Evolutionary conservation across 345 rosid species (phyloP).

Genomic region (Dovyalis caffra): DNA sequence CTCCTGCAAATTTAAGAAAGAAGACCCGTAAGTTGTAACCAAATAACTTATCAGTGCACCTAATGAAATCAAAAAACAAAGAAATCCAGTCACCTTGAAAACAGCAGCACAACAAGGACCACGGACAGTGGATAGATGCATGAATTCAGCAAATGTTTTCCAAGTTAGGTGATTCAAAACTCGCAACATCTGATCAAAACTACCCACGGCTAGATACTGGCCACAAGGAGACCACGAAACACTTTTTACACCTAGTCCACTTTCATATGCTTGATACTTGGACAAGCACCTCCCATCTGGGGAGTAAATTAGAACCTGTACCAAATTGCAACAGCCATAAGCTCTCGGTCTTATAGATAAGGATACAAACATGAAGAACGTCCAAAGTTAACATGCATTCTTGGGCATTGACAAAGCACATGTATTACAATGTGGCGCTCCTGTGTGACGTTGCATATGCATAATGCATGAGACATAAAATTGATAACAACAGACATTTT

Average conservation of each 20-base stretch:
- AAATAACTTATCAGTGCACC: not conserved
- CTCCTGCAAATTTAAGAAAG: constrained; percentile 51
- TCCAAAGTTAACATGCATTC: not conserved
- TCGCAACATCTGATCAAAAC: constrained; percentile 94
- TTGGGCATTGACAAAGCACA: not conserved
- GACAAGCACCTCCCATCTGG: constrained; percentile 94
- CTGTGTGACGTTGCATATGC: not conserved
- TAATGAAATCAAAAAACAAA: constrained; percentile 1
- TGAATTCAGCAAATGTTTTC: constrained; percentile 97
- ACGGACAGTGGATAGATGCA: constrained; percentile 80
- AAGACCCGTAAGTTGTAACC: constrained; percentile 8
- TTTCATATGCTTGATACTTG: constrained; percentile 94
- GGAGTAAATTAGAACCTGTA: constrained; percentile 87
- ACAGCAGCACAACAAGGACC: constrained; percentile 86
- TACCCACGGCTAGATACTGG: constrained; percentile 91
- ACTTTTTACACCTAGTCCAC: constrained; percentile 92
- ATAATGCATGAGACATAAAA: not conserved
- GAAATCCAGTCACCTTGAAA: constrained; percentile 56
- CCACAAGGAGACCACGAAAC: constrained; percentile 98
- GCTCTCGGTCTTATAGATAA: constrained; percentile 1
- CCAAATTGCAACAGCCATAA: constrained; percentile 12
- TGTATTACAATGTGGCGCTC: not conserved
- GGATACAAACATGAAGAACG: not conserved
- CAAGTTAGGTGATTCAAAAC: constrained; percentile 85
- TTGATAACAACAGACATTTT: not conserved